A percentile compares a stretch with the other conserved stretches of the same genome.
Evolutionary conservation across 1,284 basidiomycete genomes (phyloP).

Genomic region (Schizopora paradoxa): DNA sequence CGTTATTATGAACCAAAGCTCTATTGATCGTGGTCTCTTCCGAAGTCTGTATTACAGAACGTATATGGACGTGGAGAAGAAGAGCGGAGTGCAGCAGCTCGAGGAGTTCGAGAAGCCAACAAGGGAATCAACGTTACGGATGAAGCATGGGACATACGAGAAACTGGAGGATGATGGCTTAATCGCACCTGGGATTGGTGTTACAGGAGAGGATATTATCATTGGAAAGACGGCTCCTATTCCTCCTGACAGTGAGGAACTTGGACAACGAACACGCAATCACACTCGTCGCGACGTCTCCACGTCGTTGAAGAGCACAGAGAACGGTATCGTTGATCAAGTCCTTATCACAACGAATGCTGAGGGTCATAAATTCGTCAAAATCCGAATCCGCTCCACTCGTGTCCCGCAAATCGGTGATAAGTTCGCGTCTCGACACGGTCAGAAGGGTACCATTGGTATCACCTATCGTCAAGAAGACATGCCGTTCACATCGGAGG

Average conservation of each 20-base stretch:
- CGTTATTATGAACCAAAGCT: slow-evolving; percentile 99
- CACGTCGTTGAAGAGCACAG: slow-evolving; percentile 95
- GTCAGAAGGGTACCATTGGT: slow-evolving; percentile 99
- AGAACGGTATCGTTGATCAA: slow-evolving; percentile 96
- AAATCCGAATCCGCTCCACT: slow-evolving; percentile 93
- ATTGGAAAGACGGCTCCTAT: slow-evolving; percentile 99
- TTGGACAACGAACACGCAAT: slow-evolving; percentile 88
- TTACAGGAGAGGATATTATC: slow-evolving; percentile 96
- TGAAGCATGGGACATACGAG: slow-evolving; percentile 99
- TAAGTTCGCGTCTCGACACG: slow-evolving; percentile 99
- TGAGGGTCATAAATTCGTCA: slow-evolving; percentile 97
- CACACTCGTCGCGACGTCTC: slow-evolving; percentile 95
- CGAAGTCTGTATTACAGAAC: slow-evolving; percentile 98
- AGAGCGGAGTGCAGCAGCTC: slow-evolving; percentile 85
- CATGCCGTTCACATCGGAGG: slow-evolving; percentile 98
- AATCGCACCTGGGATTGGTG: slow-evolving; percentile 92
- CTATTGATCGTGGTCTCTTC: slow-evolving; percentile 97
- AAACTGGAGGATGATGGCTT: slow-evolving; percentile 96
- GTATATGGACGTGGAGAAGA: slow-evolving; percentile 98
- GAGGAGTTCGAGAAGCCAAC: slow-evolving; percentile 99
- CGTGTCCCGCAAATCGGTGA: slow-evolving; percentile 97
- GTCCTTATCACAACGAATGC: slow-evolving; percentile 95
- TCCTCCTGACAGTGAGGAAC: slow-evolving; percentile 93
- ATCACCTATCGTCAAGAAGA: slow-evolving; percentile 99
- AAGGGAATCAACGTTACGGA: slow-evolving; percentile 86